Evolutionary conservation across 768 basidiomycete species (phyloP).

Genomic region (Clathrus columnatus): DNA sequence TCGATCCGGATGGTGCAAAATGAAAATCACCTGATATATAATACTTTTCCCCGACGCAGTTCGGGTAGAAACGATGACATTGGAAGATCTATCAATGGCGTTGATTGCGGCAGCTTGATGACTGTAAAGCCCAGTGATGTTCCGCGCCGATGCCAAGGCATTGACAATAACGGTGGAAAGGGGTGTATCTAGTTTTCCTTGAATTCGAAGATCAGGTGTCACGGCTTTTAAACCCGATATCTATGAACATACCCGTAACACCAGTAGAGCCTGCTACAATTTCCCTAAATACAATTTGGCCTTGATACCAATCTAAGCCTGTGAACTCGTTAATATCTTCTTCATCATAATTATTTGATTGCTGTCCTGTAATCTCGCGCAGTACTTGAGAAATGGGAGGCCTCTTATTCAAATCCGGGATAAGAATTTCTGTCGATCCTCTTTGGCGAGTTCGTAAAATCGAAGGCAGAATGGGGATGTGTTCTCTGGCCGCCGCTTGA

Average conservation of each 20-base stretch:
- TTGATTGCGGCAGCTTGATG: constrained; percentile 70
- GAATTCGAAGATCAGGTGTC: background rate
- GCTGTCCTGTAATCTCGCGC: constrained; percentile 4
- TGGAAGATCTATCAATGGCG: constrained; percentile 43
- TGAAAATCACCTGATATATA: constrained; percentile 62
- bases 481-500: constrained; percentile 56
- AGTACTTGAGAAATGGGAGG: constrained; percentile 45
- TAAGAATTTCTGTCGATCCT: background rate
- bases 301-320: constrained; percentile 54
- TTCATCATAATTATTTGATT: constrained; percentile 3
- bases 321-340: constrained; percentile 42
- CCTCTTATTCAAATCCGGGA: constrained; percentile 42
- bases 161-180: constrained; percentile 47
- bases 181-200: constrained; percentile 42
- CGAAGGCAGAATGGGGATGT: constrained; percentile 59
- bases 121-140: constrained; percentile 54
- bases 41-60: constrained; percentile 88
- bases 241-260: constrained; percentile 32
- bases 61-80: constrained; percentile 84
- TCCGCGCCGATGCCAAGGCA: constrained; percentile 49
- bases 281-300: constrained; percentile 55
- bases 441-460: constrained; percentile 5
- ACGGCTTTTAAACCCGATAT: background rate
- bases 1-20: background rate
- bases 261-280: constrained; percentile 38